Base-by-base conservation (phyloP, 371 early-diverging fungal genomes). In the Conidiobolus incongruus region DNA sequence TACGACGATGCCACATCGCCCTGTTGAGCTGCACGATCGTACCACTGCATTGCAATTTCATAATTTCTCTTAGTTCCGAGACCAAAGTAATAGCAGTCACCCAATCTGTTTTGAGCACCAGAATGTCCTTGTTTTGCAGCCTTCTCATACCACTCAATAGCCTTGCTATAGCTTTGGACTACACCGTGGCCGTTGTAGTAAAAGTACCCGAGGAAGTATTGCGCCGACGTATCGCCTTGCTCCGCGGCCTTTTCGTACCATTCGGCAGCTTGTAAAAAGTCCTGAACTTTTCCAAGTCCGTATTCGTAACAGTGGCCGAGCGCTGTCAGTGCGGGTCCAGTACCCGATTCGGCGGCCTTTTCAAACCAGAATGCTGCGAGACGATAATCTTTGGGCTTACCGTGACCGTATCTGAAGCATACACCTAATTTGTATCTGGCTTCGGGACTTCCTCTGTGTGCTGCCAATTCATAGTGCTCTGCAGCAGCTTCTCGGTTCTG, bases 1-100 rank as follows among this genome's bases (percentile, higher is more conserved):
- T 82, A 81, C 56, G 76, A 77, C 47, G 80, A 75, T 11, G 81
- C 83, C 69, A 72, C 75, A 45, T 78, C 72, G 22, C 80, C 77
- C 46, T 65, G 63, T 26, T 62, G 56, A 1, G 81, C 80, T n/a
- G 78, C 65, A 32, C 61, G 59, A 12, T 57, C 52, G 59, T 84
- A 88, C 75, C 80, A 79, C 8, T 53, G 36, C 7, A 72, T 72
- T 0, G 86, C 84, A 35, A 58, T 42, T 11, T 48, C 44, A 26
- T 61, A 56, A 48, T 82, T 58, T 44, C 53, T 57, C 21, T 52
- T 49, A 1, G 65, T 56, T 19, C 86, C 86, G 28, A 78, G 63
- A 12, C 81, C 86, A 35, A 72, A 70, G 51, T 77, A 75, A 35
- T 69, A 63, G 52, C 87, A 86, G 45, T 70, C 78, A 2, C 80